Conservation (phyloP, 192 early-diverging fungal species). For the Allomyces macrogynus region DNA sequence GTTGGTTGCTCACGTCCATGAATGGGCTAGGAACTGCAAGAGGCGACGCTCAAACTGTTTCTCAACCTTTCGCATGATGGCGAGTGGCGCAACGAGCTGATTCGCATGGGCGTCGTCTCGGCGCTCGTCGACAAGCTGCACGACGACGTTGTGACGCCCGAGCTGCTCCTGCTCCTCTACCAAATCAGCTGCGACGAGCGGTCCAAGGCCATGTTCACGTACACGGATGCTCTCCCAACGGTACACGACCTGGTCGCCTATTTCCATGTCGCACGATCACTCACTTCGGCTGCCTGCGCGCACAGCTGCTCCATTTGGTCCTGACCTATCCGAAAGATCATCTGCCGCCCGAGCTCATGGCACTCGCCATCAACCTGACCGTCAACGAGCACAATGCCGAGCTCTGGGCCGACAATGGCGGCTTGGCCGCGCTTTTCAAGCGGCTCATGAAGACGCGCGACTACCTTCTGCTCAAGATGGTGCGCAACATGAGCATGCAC, state of each 20-base stretch:
- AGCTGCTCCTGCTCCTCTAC: slow-evolving; percentile 23
- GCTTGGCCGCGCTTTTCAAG: slow-evolving; percentile 28
- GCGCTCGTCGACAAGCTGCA: slow-evolving; percentile 13
- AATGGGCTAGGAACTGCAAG: slow-evolving; percentile 19
- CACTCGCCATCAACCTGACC: slow-evolving; percentile 29
- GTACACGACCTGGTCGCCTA: slow-evolving; percentile 1
- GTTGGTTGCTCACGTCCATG: not conserved
- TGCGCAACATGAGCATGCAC: slow-evolving; percentile 21
- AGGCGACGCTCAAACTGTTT: slow-evolving; percentile 12
- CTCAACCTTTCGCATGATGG: slow-evolving; percentile 26
- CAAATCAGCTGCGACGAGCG: slow-evolving; percentile 22
- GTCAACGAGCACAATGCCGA: slow-evolving; percentile 13
- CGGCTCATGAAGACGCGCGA: slow-evolving; percentile 29
- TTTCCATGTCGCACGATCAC: no score
- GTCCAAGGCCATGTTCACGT: slow-evolving; percentile 11
- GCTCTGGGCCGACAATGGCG: slow-evolving; percentile 19
- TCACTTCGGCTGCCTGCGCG: no score
- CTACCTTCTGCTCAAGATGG: slow-evolving; percentile 30
- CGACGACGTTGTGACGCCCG: not conserved
- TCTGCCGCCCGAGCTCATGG: slow-evolving; percentile 17
- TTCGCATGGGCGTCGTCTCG: slow-evolving; percentile 11
- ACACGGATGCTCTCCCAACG: slow-evolving; percentile 12
- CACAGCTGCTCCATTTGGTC: slow-evolving; percentile 1
- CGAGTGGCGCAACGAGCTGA: slow-evolving; percentile 12
- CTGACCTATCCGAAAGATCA: not conserved